These are phyloP conservation scores for Claviceps humidiphila DNA, from an alignment of 2,329 filamentous ascomycete species.

Conservation along the genomic window DNA sequence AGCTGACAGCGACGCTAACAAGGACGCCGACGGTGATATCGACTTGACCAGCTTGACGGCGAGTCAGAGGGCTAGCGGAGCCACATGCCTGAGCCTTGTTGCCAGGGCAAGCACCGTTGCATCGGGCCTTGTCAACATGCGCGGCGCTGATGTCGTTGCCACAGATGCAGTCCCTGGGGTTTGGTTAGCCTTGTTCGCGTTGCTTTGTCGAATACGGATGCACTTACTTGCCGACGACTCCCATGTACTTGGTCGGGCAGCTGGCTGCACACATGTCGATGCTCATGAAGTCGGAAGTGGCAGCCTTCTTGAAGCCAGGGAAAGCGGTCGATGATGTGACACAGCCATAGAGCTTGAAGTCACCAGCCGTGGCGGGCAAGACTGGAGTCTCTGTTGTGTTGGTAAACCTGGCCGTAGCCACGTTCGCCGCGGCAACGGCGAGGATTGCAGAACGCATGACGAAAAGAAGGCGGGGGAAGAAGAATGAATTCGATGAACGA, in stretches of 20 bases:
- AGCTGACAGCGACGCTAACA: not conserved
- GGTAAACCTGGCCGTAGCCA: constrained; percentile 14
- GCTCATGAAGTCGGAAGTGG: constrained; percentile 9
- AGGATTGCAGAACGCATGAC: constrained; percentile 19
- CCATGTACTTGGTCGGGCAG: constrained; percentile 15
- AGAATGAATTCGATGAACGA: constrained; percentile 9
- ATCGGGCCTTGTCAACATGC: constrained; percentile 9
- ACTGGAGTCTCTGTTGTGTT: constrained; percentile 3
- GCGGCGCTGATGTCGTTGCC: constrained; percentile 9
- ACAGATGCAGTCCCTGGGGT: constrained; percentile 18
- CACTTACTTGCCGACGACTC: constrained; percentile 13
- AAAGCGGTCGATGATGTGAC: constrained; percentile 10
- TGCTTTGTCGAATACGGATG: not conserved
- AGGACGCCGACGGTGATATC: not conserved
- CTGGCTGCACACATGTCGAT: constrained; percentile 15
- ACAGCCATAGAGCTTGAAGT: constrained; percentile 17
- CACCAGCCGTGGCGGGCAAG: constrained; percentile 9
- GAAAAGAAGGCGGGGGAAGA: constrained; percentile 2
- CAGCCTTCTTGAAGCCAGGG: constrained; percentile 12
- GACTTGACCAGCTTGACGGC: not conserved
- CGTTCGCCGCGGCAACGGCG: constrained; percentile 17
- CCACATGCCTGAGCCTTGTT: constrained; percentile 13
- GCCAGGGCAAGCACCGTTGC: constrained; percentile 18
- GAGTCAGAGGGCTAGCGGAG: constrained; percentile 4
- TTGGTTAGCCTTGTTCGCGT: not conserved